phyloP scores from a whole-genome alignment of 2,329 filamentous ascomycete species.

The Exophiala lecanii-corni region DNA sequence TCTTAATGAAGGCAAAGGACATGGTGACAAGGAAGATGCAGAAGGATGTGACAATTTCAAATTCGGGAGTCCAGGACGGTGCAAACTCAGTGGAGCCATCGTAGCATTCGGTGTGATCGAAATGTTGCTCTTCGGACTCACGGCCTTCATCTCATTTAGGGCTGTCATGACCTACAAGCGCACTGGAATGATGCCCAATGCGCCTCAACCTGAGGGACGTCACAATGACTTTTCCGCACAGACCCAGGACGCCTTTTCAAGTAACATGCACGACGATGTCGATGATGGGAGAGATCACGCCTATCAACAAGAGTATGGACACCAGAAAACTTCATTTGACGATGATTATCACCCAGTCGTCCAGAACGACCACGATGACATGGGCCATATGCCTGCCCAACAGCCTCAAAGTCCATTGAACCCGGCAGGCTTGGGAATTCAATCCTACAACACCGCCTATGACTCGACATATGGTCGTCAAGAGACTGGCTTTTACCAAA shows the following conservation, averaged over 20 bases:
- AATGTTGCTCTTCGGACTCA: constrained; percentile 54
- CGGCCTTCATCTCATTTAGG: constrained; percentile 50
- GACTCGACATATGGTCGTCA: constrained; percentile 34
- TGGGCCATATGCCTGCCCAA: constrained; percentile 28
- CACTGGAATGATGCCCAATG: constrained; percentile 51
- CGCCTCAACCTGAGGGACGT: constrained; percentile 18
- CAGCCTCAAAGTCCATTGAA: constrained; percentile 31
- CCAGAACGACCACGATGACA: constrained; percentile 42
- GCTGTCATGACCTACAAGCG: constrained; percentile 54
- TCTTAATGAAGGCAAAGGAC: constrained; percentile 50
- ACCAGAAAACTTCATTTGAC: constrained; percentile 45
- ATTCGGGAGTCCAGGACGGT: constrained; percentile 52
- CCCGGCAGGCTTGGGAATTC: constrained; percentile 31
- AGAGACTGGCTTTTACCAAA: neutral
- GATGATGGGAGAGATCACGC: constrained; percentile 37
- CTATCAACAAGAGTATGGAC: constrained; percentile 38
- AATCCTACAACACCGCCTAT: constrained; percentile 41
- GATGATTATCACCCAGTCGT: constrained; percentile 50
- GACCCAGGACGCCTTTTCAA: constrained; percentile 45
- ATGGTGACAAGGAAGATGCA: constrained; percentile 42
- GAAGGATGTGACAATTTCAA: constrained; percentile 52
- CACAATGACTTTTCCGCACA: constrained; percentile 45
- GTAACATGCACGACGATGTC: constrained; percentile 42
- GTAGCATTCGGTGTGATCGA: constrained; percentile 55
- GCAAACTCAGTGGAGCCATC: constrained; percentile 52